phyloP scores from a whole-genome alignment of 2,329 filamentous ascomycete species.

The Coniochaeta ligniaria region DNA sequence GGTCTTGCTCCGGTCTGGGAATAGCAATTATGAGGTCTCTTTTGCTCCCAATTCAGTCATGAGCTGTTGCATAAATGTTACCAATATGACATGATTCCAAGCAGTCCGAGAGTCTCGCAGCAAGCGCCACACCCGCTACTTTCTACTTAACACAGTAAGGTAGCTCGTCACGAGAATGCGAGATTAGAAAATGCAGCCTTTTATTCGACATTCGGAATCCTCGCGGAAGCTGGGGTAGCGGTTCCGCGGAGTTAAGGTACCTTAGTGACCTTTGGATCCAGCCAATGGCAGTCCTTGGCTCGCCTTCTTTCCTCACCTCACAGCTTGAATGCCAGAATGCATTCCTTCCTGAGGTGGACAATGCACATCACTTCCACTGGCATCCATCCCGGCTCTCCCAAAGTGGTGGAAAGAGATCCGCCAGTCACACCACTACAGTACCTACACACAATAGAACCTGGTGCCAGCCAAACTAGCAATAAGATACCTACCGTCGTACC shows the following conservation, averaged over 20 bases:
- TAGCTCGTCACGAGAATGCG: background rate
- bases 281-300: background rate
- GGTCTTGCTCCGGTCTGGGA: background rate
- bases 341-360: background rate
- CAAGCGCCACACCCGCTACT: background rate
- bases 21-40: background rate
- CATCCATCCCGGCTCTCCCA: background rate
- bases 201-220: background rate
- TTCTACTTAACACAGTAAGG: no score
- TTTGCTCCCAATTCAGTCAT: background rate
- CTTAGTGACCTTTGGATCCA: background rate
- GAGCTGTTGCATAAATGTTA: background rate
- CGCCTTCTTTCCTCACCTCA: background rate
- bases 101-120: background rate
- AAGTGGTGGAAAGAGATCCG: background rate
- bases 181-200: background rate
- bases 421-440: background rate
- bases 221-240: background rate
- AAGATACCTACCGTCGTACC: no score
- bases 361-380: background rate
- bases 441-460: background rate
- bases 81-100: background rate
- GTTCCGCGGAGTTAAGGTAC: background rate
- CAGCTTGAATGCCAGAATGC: background rate
- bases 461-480: background rate